Evolutionary conservation across 805 yeast species (phyloP), one percentile per base, ranked within the genome.

Genomic region (Tetrapisispora phaffii): DNA sequence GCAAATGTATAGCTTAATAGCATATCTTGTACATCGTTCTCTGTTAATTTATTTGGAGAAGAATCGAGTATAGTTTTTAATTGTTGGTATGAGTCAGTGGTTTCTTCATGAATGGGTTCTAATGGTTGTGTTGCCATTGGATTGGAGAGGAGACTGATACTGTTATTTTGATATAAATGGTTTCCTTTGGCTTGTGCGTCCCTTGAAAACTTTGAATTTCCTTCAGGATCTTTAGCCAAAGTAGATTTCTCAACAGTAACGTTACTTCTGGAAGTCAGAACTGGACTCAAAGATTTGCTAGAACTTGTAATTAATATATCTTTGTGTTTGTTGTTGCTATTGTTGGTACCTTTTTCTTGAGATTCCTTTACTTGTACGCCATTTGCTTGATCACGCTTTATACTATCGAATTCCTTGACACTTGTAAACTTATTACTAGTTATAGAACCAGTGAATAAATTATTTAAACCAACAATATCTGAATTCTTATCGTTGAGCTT

Each of bases 31-130:
- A 52, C 41, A 34, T 51, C 54, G n/a, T 49, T 28, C 32, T 53
- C 55, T 3, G 45, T 51, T 7, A 51, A 37, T 8, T 46, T 38
- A 20, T 46, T 44, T 16, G 32, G 22, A 21, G 33, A 35, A 10
- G 47, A 23, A 28, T 49, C 54, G 10, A 37, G 17, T 10, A 41
- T 10, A 26, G 36, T 22, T 35, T 49, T 44, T 6, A 41, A 19
- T 7, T 35, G 42, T 15, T 43, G 45, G 15, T 34, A n/a, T 13
- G 23, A 1, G 17, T 51, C 50, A 17, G 46, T 36, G n/a, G 54
- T 44, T 20, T 47, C 42, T 28, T 52, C 54, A 22, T 46, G 39
- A 19, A 49, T 53, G 12, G 54, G 50, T 19, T 51, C 50, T 28
- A 53, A 40, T 5, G 35, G 29, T 22, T 38, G 34, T 9, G 26